These are phyloP conservation scores for Gamsiella multidivaricata DNA, from an alignment of 192 early-diverging fungal species.

Conservation along the genomic window DNA sequence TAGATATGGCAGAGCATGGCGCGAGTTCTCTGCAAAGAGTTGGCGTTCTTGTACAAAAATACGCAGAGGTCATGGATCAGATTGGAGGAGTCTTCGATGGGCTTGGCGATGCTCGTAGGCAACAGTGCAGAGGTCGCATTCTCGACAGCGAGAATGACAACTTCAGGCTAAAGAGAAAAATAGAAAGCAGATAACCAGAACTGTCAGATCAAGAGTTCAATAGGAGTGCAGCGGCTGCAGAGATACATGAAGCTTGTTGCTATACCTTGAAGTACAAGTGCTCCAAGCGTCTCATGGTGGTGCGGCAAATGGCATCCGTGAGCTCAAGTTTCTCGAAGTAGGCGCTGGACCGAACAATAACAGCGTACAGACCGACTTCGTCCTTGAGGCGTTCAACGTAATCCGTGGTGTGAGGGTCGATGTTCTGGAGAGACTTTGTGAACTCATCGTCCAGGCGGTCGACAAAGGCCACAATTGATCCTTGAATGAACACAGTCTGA, in stretches of 20 bases:
- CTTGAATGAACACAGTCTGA: constrained; percentile 73
- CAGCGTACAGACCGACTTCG: constrained; percentile 85
- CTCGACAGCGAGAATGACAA: constrained; percentile 84
- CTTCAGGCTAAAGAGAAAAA: constrained; percentile 74
- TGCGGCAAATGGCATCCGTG: constrained; percentile 74
- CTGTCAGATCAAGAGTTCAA: not conserved
- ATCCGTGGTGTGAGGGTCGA: constrained; percentile 97
- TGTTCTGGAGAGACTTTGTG: constrained; percentile 92
- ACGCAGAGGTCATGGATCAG: constrained; percentile 87
- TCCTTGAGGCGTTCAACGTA: constrained; percentile 95
- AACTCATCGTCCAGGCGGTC: constrained; percentile 99
- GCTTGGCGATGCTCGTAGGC: constrained; percentile 61
- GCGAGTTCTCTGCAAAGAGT: constrained; percentile 87
- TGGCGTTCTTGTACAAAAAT: constrained; percentile 88
- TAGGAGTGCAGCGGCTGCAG: not conserved
- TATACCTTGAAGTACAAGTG: constrained; percentile 94
- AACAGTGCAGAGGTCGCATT: constrained; percentile 58
- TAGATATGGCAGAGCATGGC: constrained; percentile 98
- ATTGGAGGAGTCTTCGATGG: constrained; percentile 62
- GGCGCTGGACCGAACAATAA: constrained; percentile 87
- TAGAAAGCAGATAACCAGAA: not conserved
- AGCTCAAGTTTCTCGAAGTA: constrained; percentile 82
- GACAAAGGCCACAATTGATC: constrained; percentile 86
- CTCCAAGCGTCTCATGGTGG: constrained; percentile 89
- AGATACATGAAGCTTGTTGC: not conserved